Conservation (phyloP, 225 moss, liverwort and hornwort species). For the Bryum argenteum region DNA sequence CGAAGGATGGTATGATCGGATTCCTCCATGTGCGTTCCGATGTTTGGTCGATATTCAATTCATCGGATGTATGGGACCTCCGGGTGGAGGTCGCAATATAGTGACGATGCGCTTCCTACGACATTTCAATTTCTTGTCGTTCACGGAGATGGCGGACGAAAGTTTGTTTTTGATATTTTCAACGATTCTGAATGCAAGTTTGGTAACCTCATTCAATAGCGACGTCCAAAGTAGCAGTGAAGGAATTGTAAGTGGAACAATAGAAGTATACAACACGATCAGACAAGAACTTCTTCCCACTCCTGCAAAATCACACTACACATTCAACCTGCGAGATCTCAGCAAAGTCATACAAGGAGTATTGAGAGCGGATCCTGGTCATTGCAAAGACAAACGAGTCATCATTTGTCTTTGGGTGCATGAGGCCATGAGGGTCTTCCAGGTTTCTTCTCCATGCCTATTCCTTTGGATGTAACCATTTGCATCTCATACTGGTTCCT, state of each 20-base stretch:
- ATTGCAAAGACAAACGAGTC: conserved; percentile 41
- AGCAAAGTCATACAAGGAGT: conserved; percentile 93
- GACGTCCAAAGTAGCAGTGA: conserved; percentile 61
- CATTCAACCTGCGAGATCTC: conserved; percentile 82
- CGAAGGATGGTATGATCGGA: conserved; percentile 91
- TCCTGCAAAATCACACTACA: conserved; percentile 87
- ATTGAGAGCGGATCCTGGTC: conserved; percentile 56
- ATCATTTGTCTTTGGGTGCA: conserved; percentile 86
- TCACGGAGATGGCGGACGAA: conserved; percentile 78
- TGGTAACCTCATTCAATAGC: conserved; percentile 45
- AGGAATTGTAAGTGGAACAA: conserved; percentile 67
- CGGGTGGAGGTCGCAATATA: conserved; percentile 80
- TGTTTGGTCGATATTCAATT: conserved; percentile 90
- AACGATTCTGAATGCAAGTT: conserved; percentile 76
- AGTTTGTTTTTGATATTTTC: conserved; percentile 73
- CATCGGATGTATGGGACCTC: conserved; percentile 92
- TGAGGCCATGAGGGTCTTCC: conserved; percentile 89
- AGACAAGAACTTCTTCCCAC: conserved; percentile 86
- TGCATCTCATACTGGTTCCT: too few relatives aligned
- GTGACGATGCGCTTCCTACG: conserved; percentile 83
- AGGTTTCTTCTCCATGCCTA: conserved; percentile 12
- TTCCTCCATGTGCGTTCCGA: conserved; percentile 85
- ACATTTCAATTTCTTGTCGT: conserved; percentile 82
- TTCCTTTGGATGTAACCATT: too few relatives aligned
- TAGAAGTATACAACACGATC: conserved; percentile 87